Percentiles rank a stretch among this genome's conserved stretches.
phyloP scores from a whole-genome alignment of 2,329 filamentous ascomycete genomes.

The Nemania sp. region DNA sequence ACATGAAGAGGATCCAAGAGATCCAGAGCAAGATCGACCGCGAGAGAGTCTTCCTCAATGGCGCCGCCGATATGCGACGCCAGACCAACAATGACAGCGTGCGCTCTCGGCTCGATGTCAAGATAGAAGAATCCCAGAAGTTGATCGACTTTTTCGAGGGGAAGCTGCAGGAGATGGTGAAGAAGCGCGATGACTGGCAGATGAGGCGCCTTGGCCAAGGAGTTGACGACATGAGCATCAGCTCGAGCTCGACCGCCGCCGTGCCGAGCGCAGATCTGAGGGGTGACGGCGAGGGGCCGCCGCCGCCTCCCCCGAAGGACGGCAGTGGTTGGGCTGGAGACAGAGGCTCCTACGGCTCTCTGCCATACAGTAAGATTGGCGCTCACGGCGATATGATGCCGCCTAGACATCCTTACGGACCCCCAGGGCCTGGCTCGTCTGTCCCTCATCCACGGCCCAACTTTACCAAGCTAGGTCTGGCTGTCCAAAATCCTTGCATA shows the following conservation, averaged over 20 bases:
- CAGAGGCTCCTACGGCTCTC: conserved; percentile 66
- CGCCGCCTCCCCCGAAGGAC: conserved; percentile 77
- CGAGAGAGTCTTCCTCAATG: conserved; percentile 92
- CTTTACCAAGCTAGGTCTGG: conserved; percentile 91
- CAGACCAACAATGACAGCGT: conserved; percentile 94
- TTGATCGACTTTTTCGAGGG: conserved; percentile 97
- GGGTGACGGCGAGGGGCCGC: conserved; percentile 58
- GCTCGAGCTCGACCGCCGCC: conserved; percentile 49
- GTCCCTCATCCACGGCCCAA: conserved; percentile 80
- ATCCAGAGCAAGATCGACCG: conserved; percentile 97
- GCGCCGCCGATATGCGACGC: conserved; percentile 91
- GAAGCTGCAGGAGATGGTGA: conserved; percentile 83
- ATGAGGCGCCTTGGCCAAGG: conserved; percentile 59
- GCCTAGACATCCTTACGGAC: conserved; percentile 76
- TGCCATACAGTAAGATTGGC: conserved; percentile 61
- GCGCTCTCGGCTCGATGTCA: conserved; percentile 85
- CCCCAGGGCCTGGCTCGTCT: conserved; percentile 68
- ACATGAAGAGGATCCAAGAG: conserved; percentile 48
- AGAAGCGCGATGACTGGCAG: conserved; percentile 60
- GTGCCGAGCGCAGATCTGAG: conserved; percentile 51
- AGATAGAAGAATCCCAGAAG: conserved; percentile 89
- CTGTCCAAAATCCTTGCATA: neutral
- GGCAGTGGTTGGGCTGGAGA: conserved; percentile 49
- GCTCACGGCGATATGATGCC: conserved; percentile 78
- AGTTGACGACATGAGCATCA: conserved; percentile 68